Evolutionary conservation across 371 early-diverging fungal genomes (phyloP), one percentile per base, ranked within the genome.

Genomic region (Rhizopus stolonifer): DNA sequence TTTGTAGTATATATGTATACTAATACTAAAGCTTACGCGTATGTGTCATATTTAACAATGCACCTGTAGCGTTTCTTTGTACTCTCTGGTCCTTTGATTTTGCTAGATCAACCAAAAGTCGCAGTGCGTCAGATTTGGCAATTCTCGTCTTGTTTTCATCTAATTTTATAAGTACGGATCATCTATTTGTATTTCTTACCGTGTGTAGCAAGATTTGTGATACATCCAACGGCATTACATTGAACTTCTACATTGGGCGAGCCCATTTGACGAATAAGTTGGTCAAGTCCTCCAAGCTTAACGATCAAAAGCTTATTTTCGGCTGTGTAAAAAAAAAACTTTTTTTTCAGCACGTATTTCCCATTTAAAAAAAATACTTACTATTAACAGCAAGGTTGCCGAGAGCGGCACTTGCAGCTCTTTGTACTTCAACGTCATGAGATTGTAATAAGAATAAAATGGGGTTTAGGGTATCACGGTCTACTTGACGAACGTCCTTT

Each of bases 151-250:
- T 94, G 76, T 93, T 95, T 48, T 89, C 91, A 52, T 95, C 95
- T 85, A 64, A 6, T 40, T 22, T 11, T 29, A 45, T 42, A 5
- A 22, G 47, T 19, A 56, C 58, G 22, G 18, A 19, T 17, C 13
- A 13, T 32, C 4, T 46, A 1, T 15, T 11, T 36, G 5, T 36
- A 36, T 4, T 36, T 36, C 61, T 54, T 80, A 87, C 89, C 88
- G 68, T 86, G 85, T 8, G 94, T 93, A 3, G 94, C 94, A 47
- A 95, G 79, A 60, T 95, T 95, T 2, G 96, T 95, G 55, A 95
- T 92, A 77, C 95, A 94, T 5, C 96, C 96, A 19, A 94, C 95
- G 13, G 95, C 93, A 69, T 95, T 95, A 62, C 93, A 92, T 65
- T 94, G 93, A 4, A 94, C 93, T 62, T 94, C 95, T 22, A 89